Base-by-base conservation (phyloP, 371 early-diverging fungal species). In the Actinomucor elegans region DNA sequence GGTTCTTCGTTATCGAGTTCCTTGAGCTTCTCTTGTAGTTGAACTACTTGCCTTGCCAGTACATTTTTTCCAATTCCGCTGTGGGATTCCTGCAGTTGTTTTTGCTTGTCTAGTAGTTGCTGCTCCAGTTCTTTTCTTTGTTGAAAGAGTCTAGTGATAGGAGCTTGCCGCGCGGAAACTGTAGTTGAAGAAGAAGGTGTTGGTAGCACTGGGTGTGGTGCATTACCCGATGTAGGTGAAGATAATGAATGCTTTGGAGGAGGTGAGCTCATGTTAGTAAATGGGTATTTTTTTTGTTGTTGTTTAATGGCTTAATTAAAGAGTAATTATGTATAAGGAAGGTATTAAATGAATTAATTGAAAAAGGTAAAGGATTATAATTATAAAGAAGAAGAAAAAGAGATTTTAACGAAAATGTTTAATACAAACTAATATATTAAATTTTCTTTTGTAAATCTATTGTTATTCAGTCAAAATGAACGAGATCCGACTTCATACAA, bases 11-110 rank as follows among this genome's bases (percentile, higher is more conserved):
- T 50, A 24, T 77, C 77, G 18, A 71, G 29, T 29, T 69, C 74
- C 43, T 56, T 53, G 14, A 77, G 46, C 9, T 61, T 63, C 24
- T 74, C 73, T 52, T 69, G 57, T 10, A 73, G 48, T 50, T 71
- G 67, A 50, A 55, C 64, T 36, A 74, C 66, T 70, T 77, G 73
- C 53, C 73, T 63, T 38, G 64, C 65, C 12, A 74, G 47, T 55
- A 74, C 74, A 48, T 72, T 71, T 60, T 68, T 71, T 44, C 67
- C 68, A 47, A 73, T 77, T 26, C 74, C 74, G 41, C 73, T 74
- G n/a, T 44, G 58, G 1, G 67, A 67, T 63, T 67, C 73, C 46
- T 66, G 60, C 49, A 71, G 53, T 51, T 67, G 67, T 46, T 54
- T 66, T 52, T 74, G 69, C 57, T 74, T 77, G 40, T 66, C 73